Evolutionary conservation across 108 stramenopile species (phyloP).

Genomic region (Chaetoceros muelleri): DNA sequence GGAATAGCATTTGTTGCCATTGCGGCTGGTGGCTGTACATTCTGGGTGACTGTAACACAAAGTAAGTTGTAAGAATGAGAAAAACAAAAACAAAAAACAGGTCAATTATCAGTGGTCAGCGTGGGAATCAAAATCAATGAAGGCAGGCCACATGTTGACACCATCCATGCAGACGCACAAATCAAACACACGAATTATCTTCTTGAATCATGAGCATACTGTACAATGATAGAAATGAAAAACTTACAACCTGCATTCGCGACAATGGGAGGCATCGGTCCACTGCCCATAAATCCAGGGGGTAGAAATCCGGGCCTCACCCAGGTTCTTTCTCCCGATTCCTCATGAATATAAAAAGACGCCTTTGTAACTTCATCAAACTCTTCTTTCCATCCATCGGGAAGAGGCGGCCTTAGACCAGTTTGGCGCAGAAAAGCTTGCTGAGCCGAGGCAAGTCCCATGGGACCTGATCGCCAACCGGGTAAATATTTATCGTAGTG

Average conservation of each 20-base stretch:
- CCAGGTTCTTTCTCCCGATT: constrained; percentile 68
- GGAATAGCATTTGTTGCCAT: too few species aligned
- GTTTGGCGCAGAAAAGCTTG: constrained; percentile 31
- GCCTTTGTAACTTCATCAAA: constrained; percentile 66
- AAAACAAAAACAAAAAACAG: too few species aligned
- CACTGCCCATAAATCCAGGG: constrained; percentile 13
- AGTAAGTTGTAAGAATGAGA: too few species aligned
- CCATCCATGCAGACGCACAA: too few species aligned
- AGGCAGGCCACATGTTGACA: too few species aligned
- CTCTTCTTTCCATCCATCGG: constrained; percentile 75
- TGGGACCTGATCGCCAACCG: constrained; percentile 59
- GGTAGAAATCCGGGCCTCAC: constrained; percentile 76
- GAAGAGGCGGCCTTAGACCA: constrained; percentile 52
- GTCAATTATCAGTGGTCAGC: too few species aligned
- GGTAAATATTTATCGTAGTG: constrained; percentile 48
- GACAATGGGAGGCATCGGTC: not conserved
- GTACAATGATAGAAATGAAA: too few species aligned
- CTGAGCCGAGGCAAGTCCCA: constrained; percentile 77
- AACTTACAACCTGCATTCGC: not conserved
- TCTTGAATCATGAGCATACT: too few species aligned
- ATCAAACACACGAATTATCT: too few species aligned
- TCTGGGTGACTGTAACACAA: too few species aligned
- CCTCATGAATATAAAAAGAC: constrained; percentile 46
- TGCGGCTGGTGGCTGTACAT: too few species aligned
- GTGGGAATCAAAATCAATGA: too few species aligned